Conservation (phyloP, 352 stramenopile genomes). For the Globisporangium rhizosaccharum region DNA sequence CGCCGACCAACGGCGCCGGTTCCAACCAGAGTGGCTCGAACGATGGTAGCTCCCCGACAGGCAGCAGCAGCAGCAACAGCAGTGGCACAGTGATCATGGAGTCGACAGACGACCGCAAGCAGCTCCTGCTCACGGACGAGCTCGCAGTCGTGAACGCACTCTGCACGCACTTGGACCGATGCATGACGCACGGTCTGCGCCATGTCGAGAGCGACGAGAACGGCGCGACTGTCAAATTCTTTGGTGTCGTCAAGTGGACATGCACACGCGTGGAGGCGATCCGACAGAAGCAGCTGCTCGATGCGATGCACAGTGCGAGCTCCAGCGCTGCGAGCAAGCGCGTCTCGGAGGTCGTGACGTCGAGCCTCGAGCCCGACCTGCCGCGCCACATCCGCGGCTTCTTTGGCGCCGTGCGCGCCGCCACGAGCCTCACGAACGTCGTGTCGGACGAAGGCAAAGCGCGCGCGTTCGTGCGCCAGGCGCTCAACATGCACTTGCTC, state of each 20-base stretch:
- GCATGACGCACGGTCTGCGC: conserved; percentile 58
- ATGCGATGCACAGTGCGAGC: conserved; percentile 51
- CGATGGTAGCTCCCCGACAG: conserved; percentile 16
- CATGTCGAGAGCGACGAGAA: conserved; percentile 44
- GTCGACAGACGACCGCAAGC: conserved; percentile 63
- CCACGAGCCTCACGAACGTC: conserved; percentile 60
- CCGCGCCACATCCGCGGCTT: conserved; percentile 66
- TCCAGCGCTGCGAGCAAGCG: conserved; percentile 19
- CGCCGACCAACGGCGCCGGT: background rate
- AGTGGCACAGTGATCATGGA: conserved; percentile 48
- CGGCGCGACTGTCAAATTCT: conserved; percentile 77
- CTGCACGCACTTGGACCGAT: conserved; percentile 69
- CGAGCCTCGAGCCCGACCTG: conserved; percentile 64
- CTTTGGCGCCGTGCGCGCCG: conserved; percentile 48
- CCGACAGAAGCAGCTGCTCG: conserved; percentile 57
- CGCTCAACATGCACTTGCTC: conserved; percentile 80
- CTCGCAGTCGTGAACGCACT: conserved; percentile 64
- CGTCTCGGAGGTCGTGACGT: conserved; percentile 63
- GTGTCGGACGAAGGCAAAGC: conserved; percentile 71
- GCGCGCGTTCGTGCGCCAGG: conserved; percentile 70
- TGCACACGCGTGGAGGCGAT: conserved; percentile 75
- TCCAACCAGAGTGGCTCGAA: conserved; percentile 5
- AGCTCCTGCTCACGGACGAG: conserved; percentile 67
- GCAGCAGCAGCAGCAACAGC: conserved; percentile 9
- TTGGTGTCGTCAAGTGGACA: conserved; percentile 82